Conservation (phyloP, 2,329 filamentous ascomycete genomes). For the Microcyclospora tardicrescens region DNA sequence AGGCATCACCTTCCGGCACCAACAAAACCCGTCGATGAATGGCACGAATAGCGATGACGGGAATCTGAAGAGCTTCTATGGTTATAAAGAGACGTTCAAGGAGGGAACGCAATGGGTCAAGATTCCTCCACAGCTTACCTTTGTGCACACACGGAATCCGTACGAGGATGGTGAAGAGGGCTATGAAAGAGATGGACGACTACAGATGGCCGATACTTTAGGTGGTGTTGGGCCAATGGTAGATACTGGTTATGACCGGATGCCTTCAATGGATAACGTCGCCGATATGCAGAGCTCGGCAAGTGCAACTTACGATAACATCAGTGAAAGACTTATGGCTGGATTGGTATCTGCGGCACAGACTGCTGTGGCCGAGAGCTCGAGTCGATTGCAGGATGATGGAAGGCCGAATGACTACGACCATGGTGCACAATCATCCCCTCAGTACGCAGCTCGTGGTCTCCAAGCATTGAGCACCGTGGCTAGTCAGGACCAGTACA, state of each 20-base stretch:
- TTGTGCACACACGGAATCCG: constrained; percentile 49
- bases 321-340: constrained; percentile 1
- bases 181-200: neutral
- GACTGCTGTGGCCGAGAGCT: constrained; percentile 5
- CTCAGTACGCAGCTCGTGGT: constrained; percentile 30
- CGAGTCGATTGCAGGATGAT: constrained; percentile 2
- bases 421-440: neutral
- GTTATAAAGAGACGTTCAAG: constrained; percentile 53
- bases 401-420: constrained; percentile 2
- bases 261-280: too few species aligned
- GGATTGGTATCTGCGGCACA: neutral
- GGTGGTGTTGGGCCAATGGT: too few species aligned
- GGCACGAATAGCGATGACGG: constrained; percentile 32
- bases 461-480: constrained; percentile 43
- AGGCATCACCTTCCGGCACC: constrained; percentile 53
- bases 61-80: constrained; percentile 48
- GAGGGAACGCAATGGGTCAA: constrained; percentile 49
- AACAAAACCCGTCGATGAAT: constrained; percentile 58
- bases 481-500: constrained; percentile 32
- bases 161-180: constrained; percentile 36
- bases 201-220: too few species aligned
- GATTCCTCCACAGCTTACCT: constrained; percentile 48
- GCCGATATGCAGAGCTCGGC: neutral
- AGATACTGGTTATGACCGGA: too few species aligned
- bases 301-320: neutral